phyloP scores from a whole-genome alignment of 169 alveolate genomes.

The Eimeria mitis region DNA sequence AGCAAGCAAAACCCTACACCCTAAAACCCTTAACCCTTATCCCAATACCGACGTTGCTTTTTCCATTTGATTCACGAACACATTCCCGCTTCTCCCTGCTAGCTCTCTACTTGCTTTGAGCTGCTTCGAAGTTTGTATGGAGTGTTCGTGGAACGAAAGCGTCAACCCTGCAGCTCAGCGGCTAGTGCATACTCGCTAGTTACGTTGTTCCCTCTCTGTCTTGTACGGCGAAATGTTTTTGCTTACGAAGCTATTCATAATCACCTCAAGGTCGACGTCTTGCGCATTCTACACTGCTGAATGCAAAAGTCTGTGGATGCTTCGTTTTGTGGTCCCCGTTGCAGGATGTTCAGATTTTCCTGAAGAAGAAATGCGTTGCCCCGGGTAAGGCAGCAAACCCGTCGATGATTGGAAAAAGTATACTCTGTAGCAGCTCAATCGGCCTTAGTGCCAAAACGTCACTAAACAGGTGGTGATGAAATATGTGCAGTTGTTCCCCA shows the following conservation, averaged over 20 bases:
- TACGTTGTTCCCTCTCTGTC: neutral
- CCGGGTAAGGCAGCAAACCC: conserved; percentile 37
- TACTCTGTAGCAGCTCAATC: neutral
- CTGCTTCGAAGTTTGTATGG: neutral
- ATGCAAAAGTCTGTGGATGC: neutral
- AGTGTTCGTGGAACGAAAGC: neutral
- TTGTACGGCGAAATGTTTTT: neutral
- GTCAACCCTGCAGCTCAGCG: neutral
- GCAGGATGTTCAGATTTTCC: conserved; percentile 46
- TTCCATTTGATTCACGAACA: neutral
- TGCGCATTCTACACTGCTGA: neutral
- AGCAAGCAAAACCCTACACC: neutral
- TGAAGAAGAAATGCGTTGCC: conserved; percentile 52
- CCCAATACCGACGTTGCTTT: neutral
- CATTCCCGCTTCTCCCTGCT: neutral
- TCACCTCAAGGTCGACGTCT: neutral
- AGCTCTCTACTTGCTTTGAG: neutral
- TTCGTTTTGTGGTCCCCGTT: neutral
- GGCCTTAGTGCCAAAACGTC: neutral
- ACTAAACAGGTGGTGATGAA: neutral
- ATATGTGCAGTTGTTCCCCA: neutral
- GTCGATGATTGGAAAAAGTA: too few species aligned
- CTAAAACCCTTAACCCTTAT: neutral
- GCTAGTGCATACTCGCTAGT: neutral
- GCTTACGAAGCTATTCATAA: neutral